phyloP scores from a whole-genome alignment of 345 rosid species.

The Salix brachista region DNA sequence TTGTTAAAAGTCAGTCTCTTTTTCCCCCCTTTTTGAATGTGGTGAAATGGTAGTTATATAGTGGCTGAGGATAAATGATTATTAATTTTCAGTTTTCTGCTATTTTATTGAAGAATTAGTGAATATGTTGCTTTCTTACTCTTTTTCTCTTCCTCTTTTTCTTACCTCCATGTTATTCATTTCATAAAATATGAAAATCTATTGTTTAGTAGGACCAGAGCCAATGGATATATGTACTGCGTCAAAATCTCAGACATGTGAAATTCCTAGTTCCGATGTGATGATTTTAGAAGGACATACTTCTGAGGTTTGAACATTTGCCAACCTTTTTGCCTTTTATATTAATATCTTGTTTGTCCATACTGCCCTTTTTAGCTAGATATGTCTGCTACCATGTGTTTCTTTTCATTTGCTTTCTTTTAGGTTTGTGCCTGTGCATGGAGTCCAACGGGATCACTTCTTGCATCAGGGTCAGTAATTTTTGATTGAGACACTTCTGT shows the following conservation, averaged over 20 bases:
- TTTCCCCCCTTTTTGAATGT: not conserved
- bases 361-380: not conserved
- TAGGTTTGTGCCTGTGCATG: constrained; percentile 99
- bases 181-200: not conserved
- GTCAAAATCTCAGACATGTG: constrained; percentile 54
- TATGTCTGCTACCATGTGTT: not conserved
- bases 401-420: constrained; percentile 7
- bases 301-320: constrained; percentile 67
- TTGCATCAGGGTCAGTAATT: constrained; percentile 91
- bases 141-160: not conserved
- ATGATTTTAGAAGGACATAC: constrained; percentile 94
- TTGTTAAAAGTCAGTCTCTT: not conserved
- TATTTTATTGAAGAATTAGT: not conserved
- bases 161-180: not conserved
- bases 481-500: constrained; percentile 10
- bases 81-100: not conserved
- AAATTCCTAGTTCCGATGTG: constrained; percentile 83
- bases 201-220: constrained; percentile 50
- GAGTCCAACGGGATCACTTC: constrained; percentile 98
- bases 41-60: not conserved
- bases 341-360: not conserved
- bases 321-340: not conserved
- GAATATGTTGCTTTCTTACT: not conserved
- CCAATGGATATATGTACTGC: constrained; percentile 65
- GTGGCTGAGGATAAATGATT: not conserved